A percentile compares a stretch with the other conserved stretches of the same genome.
phyloP scores from a whole-genome alignment of 179 eudicot species.

The Silene coronaria region DNA sequence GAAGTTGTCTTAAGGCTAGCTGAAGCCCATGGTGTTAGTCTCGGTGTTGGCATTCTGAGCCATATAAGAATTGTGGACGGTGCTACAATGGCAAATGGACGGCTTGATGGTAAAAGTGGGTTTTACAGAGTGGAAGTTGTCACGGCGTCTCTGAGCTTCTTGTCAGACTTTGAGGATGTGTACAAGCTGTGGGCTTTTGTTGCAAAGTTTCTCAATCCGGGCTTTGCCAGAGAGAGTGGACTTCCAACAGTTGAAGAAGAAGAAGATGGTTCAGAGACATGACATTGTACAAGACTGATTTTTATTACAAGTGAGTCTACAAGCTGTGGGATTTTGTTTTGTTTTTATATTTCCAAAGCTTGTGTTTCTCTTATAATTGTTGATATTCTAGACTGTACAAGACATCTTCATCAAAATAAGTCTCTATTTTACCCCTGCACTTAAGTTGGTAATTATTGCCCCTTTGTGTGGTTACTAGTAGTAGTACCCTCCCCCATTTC shows the following conservation, averaged over 20 bases:
- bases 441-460: too few relatives aligned
- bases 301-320: not conserved
- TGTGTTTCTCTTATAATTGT: not conserved
- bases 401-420: not conserved
- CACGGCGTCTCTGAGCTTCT: slow-evolving; percentile 89
- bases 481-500: too few relatives aligned
- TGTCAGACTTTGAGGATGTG: slow-evolving; percentile 81
- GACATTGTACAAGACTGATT: slow-evolving; percentile 6
- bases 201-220: slow-evolving; percentile 82
- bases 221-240: slow-evolving; percentile 49
- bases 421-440: not conserved
- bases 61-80: slow-evolving; percentile 62
- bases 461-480: too few relatives aligned
- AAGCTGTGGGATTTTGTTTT: not conserved
- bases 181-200: slow-evolving; percentile 93
- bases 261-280: slow-evolving; percentile 40
- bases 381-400: not conserved
- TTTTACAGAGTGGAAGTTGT: slow-evolving; percentile 87
- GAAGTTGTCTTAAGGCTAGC: slow-evolving; percentile 82
- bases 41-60: slow-evolving; percentile 84
- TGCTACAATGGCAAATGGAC: slow-evolving; percentile 62
- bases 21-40: slow-evolving; percentile 68
- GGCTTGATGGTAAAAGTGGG: slow-evolving; percentile 58
- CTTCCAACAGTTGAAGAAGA: slow-evolving; percentile 51
- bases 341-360: not conserved